phyloP scores from a whole-genome alignment of 345 rosid species.

The Passiflora organensis region DNA sequence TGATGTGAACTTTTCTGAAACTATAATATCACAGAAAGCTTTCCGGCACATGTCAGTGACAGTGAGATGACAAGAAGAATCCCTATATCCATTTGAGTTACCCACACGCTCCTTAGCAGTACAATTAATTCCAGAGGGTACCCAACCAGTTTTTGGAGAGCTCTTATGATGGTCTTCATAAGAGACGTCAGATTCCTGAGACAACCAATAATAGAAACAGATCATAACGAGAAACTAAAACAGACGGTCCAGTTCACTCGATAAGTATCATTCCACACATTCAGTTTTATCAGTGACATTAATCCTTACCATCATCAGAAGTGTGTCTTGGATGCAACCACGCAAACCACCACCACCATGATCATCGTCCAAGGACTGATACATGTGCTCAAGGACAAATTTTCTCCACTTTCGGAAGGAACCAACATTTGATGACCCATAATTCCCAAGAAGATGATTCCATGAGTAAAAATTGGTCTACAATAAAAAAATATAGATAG shows the following conservation, averaged over 20 bases:
- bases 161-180: constrained; percentile 21
- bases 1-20: constrained; percentile 65
- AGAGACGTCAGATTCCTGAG: constrained; percentile 44
- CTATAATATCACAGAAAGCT: constrained; percentile 54
- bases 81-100: constrained; percentile 32
- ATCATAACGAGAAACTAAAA: constrained; percentile 1
- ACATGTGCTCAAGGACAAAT: constrained; percentile 40
- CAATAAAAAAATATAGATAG: constrained; percentile 21
- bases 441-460: constrained; percentile 7
- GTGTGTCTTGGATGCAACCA: constrained; percentile 45
- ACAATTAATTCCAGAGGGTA: constrained; percentile 34
- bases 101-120: constrained; percentile 26
- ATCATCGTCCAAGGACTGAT: constrained; percentile 36
- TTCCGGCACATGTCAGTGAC: constrained; percentile 54
- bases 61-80: constrained; percentile 27
- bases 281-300: constrained; percentile 8
- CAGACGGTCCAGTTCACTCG: too few species aligned
- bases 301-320: constrained; percentile 36
- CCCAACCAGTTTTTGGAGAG: constrained; percentile 18
- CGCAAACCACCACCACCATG: constrained; percentile 48
- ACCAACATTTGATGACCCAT: constrained; percentile 17
- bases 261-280: not conserved
- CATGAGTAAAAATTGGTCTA: constrained; percentile 17
- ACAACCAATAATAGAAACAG: constrained; percentile 13
- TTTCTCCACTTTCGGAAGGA: constrained; percentile 33